Conservation (phyloP, 1,139 yeast species). For the Hansenula sp. region DNA sequence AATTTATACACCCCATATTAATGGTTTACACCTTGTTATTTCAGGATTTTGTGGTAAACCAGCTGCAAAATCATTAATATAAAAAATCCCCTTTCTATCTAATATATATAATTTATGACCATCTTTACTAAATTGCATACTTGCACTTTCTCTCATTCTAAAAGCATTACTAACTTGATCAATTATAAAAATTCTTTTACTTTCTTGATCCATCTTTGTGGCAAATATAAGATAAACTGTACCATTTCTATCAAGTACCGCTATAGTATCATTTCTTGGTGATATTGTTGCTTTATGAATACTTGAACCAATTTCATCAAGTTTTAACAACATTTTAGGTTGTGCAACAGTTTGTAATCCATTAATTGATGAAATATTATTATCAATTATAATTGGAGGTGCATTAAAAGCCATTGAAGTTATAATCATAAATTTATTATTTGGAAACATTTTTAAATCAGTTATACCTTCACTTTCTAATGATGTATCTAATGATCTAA, state of each 20-base stretch:
- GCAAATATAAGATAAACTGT: constrained; percentile 64
- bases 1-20: not conserved
- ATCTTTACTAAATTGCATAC: constrained; percentile 67
- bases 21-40: constrained; percentile 67
- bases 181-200: constrained; percentile 60
- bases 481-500: constrained; percentile 54
- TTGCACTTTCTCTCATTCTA: constrained; percentile 66
- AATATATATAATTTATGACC: constrained; percentile 76
- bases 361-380: constrained; percentile 39
- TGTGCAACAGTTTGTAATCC: constrained; percentile 42
- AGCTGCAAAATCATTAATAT: constrained; percentile 83
- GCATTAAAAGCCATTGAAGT: constrained; percentile 58
- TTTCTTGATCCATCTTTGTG: constrained; percentile 50
- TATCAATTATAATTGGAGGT: constrained; percentile 57
- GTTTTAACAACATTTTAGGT: constrained; percentile 50
- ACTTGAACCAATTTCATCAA: constrained; percentile 78
- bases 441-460: constrained; percentile 68
- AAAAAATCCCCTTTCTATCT: constrained; percentile 76
- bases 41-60: constrained; percentile 77
- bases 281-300: constrained; percentile 73
- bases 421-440: constrained; percentile 50
- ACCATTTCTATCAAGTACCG: constrained; percentile 76
- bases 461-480: constrained; percentile 88
- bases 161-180: constrained; percentile 78
- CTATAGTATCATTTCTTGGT: constrained; percentile 84